Evolutionary conservation across 2,329 filamentous ascomycete genomes (phyloP).

Genomic region (Talaromyces atroroseus): DNA sequence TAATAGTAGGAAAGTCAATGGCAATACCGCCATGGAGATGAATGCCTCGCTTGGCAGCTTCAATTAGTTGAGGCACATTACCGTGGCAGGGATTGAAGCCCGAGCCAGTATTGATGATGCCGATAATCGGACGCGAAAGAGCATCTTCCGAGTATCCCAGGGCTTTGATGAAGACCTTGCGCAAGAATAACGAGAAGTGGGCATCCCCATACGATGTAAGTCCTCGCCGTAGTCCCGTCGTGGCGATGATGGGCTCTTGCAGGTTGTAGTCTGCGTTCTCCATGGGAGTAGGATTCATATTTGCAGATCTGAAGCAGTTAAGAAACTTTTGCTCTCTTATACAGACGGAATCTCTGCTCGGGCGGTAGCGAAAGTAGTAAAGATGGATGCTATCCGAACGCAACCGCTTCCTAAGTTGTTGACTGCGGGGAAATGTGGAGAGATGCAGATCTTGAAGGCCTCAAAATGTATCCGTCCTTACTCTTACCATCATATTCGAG

Average conservation of each 20-base stretch:
- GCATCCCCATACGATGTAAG: conserved; percentile 66
- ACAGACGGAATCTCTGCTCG: too few species aligned
- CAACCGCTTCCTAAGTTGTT: too few species aligned
- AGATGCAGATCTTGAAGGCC: too few species aligned
- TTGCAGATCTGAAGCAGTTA: too few species aligned
- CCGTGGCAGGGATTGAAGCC: conserved; percentile 71
- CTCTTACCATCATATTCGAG: too few species aligned
- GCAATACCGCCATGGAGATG: conserved; percentile 63
- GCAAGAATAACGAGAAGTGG: conserved; percentile 68
- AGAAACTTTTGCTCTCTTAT: too few species aligned
- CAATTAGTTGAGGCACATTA: conserved; percentile 65
- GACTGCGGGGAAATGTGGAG: too few species aligned
- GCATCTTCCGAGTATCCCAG: conserved; percentile 68
- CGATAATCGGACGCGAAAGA: conserved; percentile 64
- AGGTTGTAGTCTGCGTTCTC: neutral
- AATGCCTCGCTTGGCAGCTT: conserved; percentile 63
- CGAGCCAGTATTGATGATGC: conserved; percentile 68
- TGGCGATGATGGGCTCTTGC: neutral
- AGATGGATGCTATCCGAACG: too few species aligned
- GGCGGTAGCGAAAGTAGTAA: too few species aligned
- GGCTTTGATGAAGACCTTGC: conserved; percentile 73
- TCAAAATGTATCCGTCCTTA: too few species aligned
- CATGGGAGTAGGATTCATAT: too few species aligned
- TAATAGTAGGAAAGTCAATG: conserved; percentile 70
- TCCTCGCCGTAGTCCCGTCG: conserved; percentile 57